Evolutionary conservation across 192 early-diverging fungal genomes (phyloP), one percentile per base, ranked within the genome.

Genomic region (Coemansia sp.): DNA sequence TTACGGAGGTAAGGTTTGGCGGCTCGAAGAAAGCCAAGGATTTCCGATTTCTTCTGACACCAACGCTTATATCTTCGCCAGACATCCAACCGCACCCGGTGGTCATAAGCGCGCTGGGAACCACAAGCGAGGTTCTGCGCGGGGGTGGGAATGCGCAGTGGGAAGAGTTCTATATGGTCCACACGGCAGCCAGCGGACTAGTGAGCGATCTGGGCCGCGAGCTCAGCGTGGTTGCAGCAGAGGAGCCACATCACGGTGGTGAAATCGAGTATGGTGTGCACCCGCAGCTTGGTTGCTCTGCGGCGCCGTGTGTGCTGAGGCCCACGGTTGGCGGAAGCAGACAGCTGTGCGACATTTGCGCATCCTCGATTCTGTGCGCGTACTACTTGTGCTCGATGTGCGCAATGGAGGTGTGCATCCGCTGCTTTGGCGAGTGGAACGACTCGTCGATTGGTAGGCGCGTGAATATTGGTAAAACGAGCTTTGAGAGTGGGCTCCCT

Each of bases 281-380:
- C 47, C 63, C 69, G 18, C 18, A 5, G 43, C 43, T 76, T 2
- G 61, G 64, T 18, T 81, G 79, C 58, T 81, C 73, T 5, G 56
- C 64, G 6, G 65, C 62, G 43, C 73, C 79, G 1, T 61, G 66
- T 12, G 18, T 81, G 6, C 60, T 60, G 26, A 67, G 67, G 5
- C 16, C 10, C 1, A 39, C 66, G 11, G 16, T 57, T 5, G 56
- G 52, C 0, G 67, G 63, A 6, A 76, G 36, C 22, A 66, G 86
- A 3, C 84, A 87, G 51, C 51, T 73, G 15, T 88, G 87, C 77
- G 85, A 88, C 49, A 57, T 64, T 8, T 88, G 87, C 66, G 11
- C 32, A 4, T 80, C 85, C 18, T 82, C 84, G 18, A 59, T 88
- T 10, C 69, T 85, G 43, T 78, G 75, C 41, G 63, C 69, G 4